phyloP scores from a whole-genome alignment of 2,329 filamentous ascomycete species.

The Emydomyces testavorans region DNA sequence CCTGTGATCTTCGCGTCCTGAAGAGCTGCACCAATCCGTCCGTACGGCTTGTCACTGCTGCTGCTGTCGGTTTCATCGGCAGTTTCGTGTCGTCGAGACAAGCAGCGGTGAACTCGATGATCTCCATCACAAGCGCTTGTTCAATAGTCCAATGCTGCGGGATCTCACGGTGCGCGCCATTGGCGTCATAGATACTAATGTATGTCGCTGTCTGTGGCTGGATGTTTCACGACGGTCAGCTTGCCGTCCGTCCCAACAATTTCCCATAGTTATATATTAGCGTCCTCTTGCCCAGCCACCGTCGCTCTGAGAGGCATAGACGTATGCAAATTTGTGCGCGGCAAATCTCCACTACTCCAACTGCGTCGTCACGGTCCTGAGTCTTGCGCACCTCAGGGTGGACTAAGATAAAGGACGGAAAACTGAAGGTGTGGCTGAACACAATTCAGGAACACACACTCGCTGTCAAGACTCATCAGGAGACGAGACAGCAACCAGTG shows the following conservation, averaged over 20 bases:
- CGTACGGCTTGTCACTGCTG: constrained; percentile 43
- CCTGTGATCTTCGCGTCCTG: constrained; percentile 47
- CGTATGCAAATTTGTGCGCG: constrained; percentile 52
- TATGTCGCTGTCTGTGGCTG: constrained; percentile 48
- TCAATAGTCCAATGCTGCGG: constrained; percentile 53
- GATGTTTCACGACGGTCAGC: constrained; percentile 44
- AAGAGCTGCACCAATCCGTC: constrained; percentile 47
- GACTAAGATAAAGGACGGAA: not conserved
- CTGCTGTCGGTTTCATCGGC: constrained; percentile 42
- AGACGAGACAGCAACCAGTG: no score
- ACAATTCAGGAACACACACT: no score
- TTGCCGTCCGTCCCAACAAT: constrained; percentile 57
- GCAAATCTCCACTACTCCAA: constrained; percentile 55
- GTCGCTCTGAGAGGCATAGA: constrained; percentile 56
- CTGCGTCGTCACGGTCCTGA: constrained; percentile 49
- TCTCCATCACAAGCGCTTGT: constrained; percentile 52
- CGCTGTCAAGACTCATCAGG: no score
- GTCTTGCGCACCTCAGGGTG: constrained; percentile 36
- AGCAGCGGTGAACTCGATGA: constrained; percentile 50
- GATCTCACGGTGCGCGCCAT: constrained; percentile 48
- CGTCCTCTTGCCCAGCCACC: constrained; percentile 56
- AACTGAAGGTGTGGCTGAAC: no score
- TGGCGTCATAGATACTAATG: constrained; percentile 37
- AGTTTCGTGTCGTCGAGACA: constrained; percentile 41
- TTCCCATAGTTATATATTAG: no score